Percentiles rank a stretch among this genome's conserved stretches.
phyloP scores from a whole-genome alignment of 257 asterid species.

The Coffea eugenioides region DNA sequence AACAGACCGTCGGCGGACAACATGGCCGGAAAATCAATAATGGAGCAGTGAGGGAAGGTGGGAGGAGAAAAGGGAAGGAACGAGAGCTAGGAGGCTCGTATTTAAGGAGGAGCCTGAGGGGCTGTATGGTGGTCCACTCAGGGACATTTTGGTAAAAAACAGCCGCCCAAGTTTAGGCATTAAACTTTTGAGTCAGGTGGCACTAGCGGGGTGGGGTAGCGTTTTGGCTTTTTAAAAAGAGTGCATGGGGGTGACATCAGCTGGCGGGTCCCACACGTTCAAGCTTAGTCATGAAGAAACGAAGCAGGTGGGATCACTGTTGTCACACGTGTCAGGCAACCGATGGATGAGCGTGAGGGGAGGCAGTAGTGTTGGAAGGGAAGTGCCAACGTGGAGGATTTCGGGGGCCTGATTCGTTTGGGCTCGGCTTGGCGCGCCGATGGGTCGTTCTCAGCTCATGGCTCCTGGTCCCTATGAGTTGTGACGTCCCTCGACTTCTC shows the following conservation, averaged over 20 bases:
- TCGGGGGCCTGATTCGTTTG: not conserved
- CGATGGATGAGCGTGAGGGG: not conserved
- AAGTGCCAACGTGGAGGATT: constrained; percentile 9
- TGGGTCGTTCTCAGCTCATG: not conserved
- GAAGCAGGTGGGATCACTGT: constrained; percentile 20
- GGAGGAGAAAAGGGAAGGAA: constrained; percentile 66
- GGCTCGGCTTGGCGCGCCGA: constrained; percentile 18
- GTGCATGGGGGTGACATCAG: constrained; percentile 13
- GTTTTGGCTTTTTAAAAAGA: constrained; percentile 33
- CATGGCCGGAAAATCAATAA: constrained; percentile 46
- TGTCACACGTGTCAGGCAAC: constrained; percentile 29
- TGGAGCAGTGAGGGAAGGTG: constrained; percentile 21
- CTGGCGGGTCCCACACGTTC: constrained; percentile 30
- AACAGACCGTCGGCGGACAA: constrained; percentile 44
- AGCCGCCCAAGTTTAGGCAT: not conserved
- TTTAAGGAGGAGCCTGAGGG: constrained; percentile 36
- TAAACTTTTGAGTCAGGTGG: constrained; percentile 66
- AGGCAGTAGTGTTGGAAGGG: constrained; percentile 23
- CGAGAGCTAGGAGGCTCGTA: constrained; percentile 44
- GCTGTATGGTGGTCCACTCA: constrained; percentile 25
- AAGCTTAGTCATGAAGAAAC: constrained; percentile 85
- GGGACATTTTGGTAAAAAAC: constrained; percentile 44
- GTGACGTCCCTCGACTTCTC: constrained; percentile 7
- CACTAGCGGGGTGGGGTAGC: constrained; percentile 46
- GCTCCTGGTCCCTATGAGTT: not conserved